Base-by-base conservation (phyloP, 352 stramenopile species). In the Phytophthora colocasiae region DNA sequence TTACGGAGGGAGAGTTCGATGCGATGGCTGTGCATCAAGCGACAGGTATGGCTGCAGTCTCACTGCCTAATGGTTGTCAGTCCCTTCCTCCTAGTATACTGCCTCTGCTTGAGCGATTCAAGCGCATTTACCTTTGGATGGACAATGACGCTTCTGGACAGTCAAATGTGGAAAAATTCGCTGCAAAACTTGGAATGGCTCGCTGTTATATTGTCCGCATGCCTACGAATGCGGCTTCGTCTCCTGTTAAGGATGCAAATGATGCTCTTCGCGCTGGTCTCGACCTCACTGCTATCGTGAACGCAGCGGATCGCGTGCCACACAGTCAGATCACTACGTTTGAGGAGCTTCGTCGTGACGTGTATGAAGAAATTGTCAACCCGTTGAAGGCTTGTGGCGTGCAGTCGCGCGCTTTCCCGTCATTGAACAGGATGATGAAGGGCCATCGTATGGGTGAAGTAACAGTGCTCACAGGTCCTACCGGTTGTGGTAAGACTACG, bases 121-220 rank as follows among this genome's bases (percentile, higher is more conserved):
- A 98, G 61, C 96, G 91, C 38, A 97, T 99, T 40, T 98, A 98
- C 77, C 72, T 99, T 22, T 99, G 97, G 97, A 98, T 99, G 93
- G 98, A 99, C 79, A 97, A 98, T 59, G 98, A 99, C 75, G 81
- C 80, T 9, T 88, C 96, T 1, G 97, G 97, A 11, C 81, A 97
- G 70, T 93, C 97, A 38, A 98, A 96, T 54, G 91, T 98, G 4
- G 91, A 99, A 49, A 98, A 98, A 66, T 99, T 99, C 71, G 91
- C 93, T 3, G 78, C 92, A 63, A 99, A 99, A 66, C 78, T 99
- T 29, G 98, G 98, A 27, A 75, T 95, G 55, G 75, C 80, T 44
- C 85, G 92, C 17, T 95, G 85, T 73, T 97, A 97, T 49, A 92
- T 99, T 60, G 96, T 99, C 1, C 81, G 88, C 15, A 79, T 92